Conservation (phyloP, 495 filamentous ascomycete genomes). For the Aspergillus cristatus region DNA sequence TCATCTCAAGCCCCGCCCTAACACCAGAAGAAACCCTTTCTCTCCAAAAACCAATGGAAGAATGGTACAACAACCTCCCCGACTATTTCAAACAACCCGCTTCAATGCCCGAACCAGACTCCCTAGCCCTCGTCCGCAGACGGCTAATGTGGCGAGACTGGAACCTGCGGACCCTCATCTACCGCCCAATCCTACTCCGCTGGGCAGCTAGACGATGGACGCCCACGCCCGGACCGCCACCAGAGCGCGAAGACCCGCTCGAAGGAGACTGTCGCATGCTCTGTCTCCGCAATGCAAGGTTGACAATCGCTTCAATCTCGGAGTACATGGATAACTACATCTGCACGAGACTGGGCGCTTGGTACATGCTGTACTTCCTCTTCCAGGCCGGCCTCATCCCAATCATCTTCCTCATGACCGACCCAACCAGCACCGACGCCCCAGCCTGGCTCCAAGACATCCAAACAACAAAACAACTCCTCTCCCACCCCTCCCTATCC, state of each 20-base stretch:
- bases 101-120: slow-evolving; percentile 22
- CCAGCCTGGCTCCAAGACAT: slow-evolving; percentile 38
- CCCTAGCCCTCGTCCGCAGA: slow-evolving; percentile 30
- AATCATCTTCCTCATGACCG: slow-evolving; percentile 40
- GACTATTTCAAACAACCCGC: slow-evolving; percentile 33
- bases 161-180: slow-evolving; percentile 44
- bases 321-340: slow-evolving; percentile 34
- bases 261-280: slow-evolving; percentile 33
- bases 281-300: slow-evolving; percentile 34
- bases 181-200: slow-evolving; percentile 43
- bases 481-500: slow-evolving; percentile 32
- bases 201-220: slow-evolving; percentile 38
- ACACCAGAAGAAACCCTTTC: slow-evolving; percentile 37
- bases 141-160: slow-evolving; percentile 41
- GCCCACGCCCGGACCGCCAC: slow-evolving; percentile 18
- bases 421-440: slow-evolving; percentile 34
- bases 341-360: slow-evolving; percentile 36
- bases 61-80: slow-evolving; percentile 38
- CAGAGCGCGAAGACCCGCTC: slow-evolving; percentile 28
- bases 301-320: slow-evolving; percentile 36
- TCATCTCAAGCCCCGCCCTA: slow-evolving; percentile 42
- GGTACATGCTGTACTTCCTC: slow-evolving; percentile 47
- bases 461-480: slow-evolving; percentile 35
- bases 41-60: slow-evolving; percentile 38
- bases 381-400: slow-evolving; percentile 47